These are phyloP conservation scores for Fusarium miscanthi DNA, from an alignment of 2,329 filamentous ascomycete genomes.

Conservation along the genomic window DNA sequence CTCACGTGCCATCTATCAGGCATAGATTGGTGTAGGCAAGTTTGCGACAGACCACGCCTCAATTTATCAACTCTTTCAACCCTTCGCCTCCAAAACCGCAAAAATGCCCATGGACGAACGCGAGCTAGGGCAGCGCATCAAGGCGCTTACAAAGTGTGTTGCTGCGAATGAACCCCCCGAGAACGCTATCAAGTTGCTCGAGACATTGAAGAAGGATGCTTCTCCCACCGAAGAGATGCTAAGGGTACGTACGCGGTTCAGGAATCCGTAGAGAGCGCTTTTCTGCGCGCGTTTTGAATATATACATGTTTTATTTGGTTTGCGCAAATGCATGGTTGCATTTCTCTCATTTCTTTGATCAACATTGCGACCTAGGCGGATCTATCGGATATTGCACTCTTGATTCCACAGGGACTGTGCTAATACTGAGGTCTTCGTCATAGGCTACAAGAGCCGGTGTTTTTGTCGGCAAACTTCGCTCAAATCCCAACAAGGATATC, in stretches of 20 bases:
- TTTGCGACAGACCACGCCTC: slow-evolving; percentile 7
- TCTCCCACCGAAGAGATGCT: slow-evolving; percentile 89
- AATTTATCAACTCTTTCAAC: slow-evolving; percentile 15
- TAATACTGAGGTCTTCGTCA: slow-evolving; percentile 21
- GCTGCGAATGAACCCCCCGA: slow-evolving; percentile 78
- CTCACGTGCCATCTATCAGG: slow-evolving; percentile 36
- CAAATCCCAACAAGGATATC: slow-evolving; percentile 85
- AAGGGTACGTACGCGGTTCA: slow-evolving; percentile 69
- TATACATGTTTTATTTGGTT: slow-evolving; percentile 14
- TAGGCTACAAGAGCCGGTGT: slow-evolving; percentile 90
- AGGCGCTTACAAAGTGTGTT: slow-evolving; percentile 83
- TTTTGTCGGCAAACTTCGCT: slow-evolving; percentile 81
- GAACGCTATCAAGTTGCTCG: slow-evolving; percentile 78
- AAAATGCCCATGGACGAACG: slow-evolving; percentile 75
- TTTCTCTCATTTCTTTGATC: slow-evolving; percentile 5
- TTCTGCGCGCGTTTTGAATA: background rate
- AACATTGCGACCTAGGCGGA: background rate
- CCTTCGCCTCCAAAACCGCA: background rate
- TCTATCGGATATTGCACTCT: background rate
- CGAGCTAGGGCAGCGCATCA: slow-evolving; percentile 81
- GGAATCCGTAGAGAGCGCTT: background rate
- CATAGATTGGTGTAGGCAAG: slow-evolving; percentile 17
- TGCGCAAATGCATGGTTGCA: slow-evolving; percentile 39
- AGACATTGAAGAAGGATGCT: slow-evolving; percentile 82
- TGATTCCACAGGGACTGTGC: slow-evolving; percentile 1